Conservation (phyloP, 495 filamentous ascomycete genomes). For the Aspergillus funiculosus region DNA sequence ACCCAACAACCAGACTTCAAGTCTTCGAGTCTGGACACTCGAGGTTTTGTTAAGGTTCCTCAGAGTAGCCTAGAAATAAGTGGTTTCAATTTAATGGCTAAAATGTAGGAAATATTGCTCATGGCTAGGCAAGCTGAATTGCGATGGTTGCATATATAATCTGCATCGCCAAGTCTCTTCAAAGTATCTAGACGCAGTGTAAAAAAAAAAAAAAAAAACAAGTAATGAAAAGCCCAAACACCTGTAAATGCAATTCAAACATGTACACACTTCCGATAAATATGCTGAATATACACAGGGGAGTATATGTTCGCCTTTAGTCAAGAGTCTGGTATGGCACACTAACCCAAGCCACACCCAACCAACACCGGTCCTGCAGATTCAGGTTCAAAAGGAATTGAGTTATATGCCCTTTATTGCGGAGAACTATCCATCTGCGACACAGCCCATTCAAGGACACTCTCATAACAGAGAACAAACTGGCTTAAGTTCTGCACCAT, state of each 20-base stretch:
- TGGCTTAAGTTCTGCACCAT: conserved; percentile 97
- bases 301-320: too few relatives aligned
- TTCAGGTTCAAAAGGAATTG: not conserved
- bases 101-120: too few relatives aligned
- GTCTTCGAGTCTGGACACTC: too few relatives aligned
- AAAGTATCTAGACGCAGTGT: not conserved
- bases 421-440: conserved; percentile 31
- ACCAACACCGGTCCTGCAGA: too few relatives aligned
- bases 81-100: too few relatives aligned
- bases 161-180: not conserved
- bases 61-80: too few relatives aligned
- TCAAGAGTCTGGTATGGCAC: too few relatives aligned
- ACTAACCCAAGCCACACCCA: too few relatives aligned
- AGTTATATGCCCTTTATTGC: not conserved
- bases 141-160: not conserved
- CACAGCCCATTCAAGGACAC: conserved; percentile 80
- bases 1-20: too few relatives aligned
- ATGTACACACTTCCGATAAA: conserved; percentile 8
- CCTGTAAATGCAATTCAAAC: conserved; percentile 19
- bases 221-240: conserved; percentile 10
- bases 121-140: too few relatives aligned
- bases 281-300: conserved; percentile 1
- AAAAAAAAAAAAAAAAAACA: not conserved
- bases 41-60: too few relatives aligned
- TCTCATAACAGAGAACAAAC: conserved; percentile 96